Evolutionary conservation across 257 asterid species (phyloP).

Genomic region (Scutellaria galericulata): DNA sequence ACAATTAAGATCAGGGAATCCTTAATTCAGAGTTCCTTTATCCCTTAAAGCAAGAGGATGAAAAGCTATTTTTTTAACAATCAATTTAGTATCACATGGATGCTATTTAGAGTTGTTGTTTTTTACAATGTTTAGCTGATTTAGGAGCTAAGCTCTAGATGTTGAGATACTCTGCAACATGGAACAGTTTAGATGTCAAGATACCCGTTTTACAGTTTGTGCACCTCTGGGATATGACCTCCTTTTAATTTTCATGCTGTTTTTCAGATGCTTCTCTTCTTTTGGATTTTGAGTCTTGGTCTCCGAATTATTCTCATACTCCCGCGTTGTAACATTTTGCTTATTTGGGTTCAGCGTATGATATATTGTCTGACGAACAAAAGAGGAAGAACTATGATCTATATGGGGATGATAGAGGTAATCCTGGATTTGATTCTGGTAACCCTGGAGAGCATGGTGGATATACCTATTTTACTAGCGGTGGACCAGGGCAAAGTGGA

Average conservation of each 20-base stretch:
- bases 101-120: background rate
- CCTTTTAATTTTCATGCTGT: background rate
- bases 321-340: background rate
- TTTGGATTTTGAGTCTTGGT: background rate
- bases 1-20: background rate
- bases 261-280: background rate
- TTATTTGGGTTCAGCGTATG: conserved; percentile 67
- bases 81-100: background rate
- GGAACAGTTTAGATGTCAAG: background rate
- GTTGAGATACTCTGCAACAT: background rate
- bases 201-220: background rate
- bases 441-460: conserved; percentile 60
- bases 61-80: background rate
- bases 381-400: conserved; percentile 93
- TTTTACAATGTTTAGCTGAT: background rate
- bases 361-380: conserved; percentile 83
- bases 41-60: background rate
- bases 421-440: conserved; percentile 73
- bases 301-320: background rate
- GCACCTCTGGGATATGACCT: background rate
- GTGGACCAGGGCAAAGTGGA: conserved; percentile 82
- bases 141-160: background rate
- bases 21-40: background rate
- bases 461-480: conserved; percentile 68
- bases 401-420: conserved; percentile 84